Evolutionary conservation across 2,329 filamentous ascomycete species (phyloP), one percentile per base, ranked within the genome.

Genomic region (Anthostomella pinea): DNA sequence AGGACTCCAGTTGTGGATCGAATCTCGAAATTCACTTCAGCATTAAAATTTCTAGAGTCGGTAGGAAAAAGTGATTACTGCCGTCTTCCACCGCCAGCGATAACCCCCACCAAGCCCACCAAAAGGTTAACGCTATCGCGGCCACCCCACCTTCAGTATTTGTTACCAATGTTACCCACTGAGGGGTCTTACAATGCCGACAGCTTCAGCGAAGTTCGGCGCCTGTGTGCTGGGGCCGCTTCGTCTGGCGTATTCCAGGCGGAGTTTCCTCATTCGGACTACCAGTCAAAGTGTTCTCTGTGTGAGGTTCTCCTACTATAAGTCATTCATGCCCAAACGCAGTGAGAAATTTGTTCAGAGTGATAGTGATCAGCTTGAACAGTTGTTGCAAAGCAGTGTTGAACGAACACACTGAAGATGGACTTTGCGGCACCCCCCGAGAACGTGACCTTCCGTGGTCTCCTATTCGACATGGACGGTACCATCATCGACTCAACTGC

Each of bases 401-500:
- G n/a, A 16, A 22, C 24, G n/a, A 9, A 19, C 23, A 24, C 13
- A 16, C 17, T 38, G 32, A 49, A 23, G 30, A 60, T 60, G 56
- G 48, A 48, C 10, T 74, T 65, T 46, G 62, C 57, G 26, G 63
- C 68, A 19, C 66, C 70, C 14, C 62, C 73, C 7, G 63, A 69
- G 43, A 61, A 62, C 33, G 64, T 69, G 29, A 59, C 68, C 29
- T 78, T 80, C 51, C 65, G 73, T 30, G 76, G 74, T 11, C 72
- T 79, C 45, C 69, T 86, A 5, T 83, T 87, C 53, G 84, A 88
- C 58, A 86, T 87, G 81, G 84, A 89, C 58, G 86, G 85, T 24
- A 90, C 86, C 13, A 85, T 91, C 47, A 88, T 91, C 54, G 86
- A 91, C 60, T 88, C 83, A 11, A 91, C 86, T 2, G 69, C 73